Evolutionary conservation across 192 early-diverging fungal species (phyloP).

Genomic region (Rhizoclosmatium sp.): DNA sequence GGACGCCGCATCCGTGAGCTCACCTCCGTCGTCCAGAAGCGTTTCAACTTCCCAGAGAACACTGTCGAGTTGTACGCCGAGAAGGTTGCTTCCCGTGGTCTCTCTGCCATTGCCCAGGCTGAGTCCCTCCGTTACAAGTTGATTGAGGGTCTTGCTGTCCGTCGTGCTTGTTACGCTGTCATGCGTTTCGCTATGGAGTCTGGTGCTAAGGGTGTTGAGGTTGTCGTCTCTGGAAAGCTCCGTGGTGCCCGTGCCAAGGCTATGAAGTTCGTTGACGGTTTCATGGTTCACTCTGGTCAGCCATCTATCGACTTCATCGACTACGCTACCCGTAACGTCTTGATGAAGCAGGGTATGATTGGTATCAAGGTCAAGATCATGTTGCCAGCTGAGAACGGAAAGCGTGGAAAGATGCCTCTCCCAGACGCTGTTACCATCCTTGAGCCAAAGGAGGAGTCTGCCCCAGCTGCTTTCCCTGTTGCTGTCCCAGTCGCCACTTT

Average conservation of each 20-base stretch:
- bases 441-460: conserved; percentile 82
- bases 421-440: conserved; percentile 96
- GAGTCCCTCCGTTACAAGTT: conserved; percentile 99
- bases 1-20: conserved; percentile 98
- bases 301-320: conserved; percentile 96
- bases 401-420: conserved; percentile 90
- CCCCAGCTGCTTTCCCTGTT: conserved; percentile 55
- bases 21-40: conserved; percentile 98
- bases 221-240: conserved; percentile 98
- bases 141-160: conserved; percentile 93
- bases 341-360: conserved; percentile 97
- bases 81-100: conserved; percentile 95
- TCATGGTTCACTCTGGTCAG: conserved; percentile 99
- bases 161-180: conserved; percentile 98
- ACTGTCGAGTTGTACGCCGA: conserved; percentile 99
- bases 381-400: conserved; percentile 93
- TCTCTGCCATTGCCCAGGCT: conserved; percentile 98
- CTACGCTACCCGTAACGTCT: conserved; percentile 95
- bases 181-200: conserved; percentile 99
- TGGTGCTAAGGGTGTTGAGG: conserved; percentile 99
- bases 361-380: conserved; percentile 99
- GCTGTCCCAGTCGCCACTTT: conserved; percentile 47
- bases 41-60: conserved; percentile 99
- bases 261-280: conserved; percentile 99
- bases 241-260: conserved; percentile 99